A percentile compares a stretch with the other conserved stretches of the same genome.
Evolutionary conservation across 2,329 filamentous ascomycete species (phyloP).

Genomic region (Trichoderma lentiforme): DNA sequence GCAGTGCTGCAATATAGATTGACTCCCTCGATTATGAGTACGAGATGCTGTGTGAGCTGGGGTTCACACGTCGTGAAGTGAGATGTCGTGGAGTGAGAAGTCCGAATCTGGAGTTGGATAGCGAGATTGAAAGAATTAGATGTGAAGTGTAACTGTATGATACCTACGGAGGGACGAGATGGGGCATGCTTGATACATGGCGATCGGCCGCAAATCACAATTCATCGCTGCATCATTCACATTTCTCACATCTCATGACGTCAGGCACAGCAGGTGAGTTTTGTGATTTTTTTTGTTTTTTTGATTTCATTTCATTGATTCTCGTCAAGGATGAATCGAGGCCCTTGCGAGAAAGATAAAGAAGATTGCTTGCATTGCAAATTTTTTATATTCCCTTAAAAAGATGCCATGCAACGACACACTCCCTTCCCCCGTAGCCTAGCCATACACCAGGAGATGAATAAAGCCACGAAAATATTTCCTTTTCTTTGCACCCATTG

Average conservation of each 20-base stretch:
- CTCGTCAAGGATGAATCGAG: slow-evolving; percentile 31
- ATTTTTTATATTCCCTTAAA: slow-evolving; percentile 29
- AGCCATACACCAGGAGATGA: slow-evolving; percentile 38
- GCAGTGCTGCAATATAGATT: background rate
- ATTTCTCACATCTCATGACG: background rate
- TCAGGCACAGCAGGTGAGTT: background rate
- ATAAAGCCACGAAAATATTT: slow-evolving; percentile 34
- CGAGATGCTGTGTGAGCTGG: background rate
- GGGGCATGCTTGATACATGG: too few relatives aligned
- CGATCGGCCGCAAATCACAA: background rate
- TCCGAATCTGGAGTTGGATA: too few relatives aligned
- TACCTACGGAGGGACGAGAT: too few relatives aligned
- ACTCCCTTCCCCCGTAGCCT: slow-evolving; percentile 32
- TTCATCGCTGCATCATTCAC: background rate
- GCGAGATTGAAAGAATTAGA: background rate
- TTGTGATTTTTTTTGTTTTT: slow-evolving; percentile 22
- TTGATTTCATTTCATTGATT: slow-evolving; percentile 32
- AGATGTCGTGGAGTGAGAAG: background rate
- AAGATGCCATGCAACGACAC: slow-evolving; percentile 34
- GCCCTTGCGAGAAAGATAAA: slow-evolving; percentile 31
- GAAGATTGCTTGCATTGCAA: slow-evolving; percentile 31
- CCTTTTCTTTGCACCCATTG: slow-evolving; percentile 20
- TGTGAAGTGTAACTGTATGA: background rate
- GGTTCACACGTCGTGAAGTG: background rate
- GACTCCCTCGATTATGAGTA: background rate